Base-by-base conservation (phyloP, 768 basidiomycete genomes). In the Termitomyces sp. region DNA sequence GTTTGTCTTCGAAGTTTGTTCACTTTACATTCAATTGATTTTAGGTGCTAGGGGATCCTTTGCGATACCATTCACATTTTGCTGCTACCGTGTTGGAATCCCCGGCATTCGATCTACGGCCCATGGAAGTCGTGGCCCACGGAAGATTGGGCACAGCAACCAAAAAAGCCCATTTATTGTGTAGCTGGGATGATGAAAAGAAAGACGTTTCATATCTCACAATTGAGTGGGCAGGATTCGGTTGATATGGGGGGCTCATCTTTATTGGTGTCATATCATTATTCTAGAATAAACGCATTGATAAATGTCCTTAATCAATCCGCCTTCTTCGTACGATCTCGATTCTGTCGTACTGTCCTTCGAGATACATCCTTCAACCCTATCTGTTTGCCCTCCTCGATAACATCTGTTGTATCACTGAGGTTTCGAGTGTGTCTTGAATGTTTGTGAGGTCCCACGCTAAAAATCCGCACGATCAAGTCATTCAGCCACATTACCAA, bases 61-160 rank as follows among this genome's bases (percentile, higher is more conserved):
- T 98, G 52, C 83, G 97, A 26, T 99, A 96, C 69, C 97, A 99
- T 67, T 97, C 96, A 2, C 97, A 99, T 70, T 98, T 98, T 68
- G 86, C 87, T 22, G 90, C 90, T 22, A 86, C 90, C 5, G 90
- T 97, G 13, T 70, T 92, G 31, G 80, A 88, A 13, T 84, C 88
- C 7, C 82, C 83, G 2, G 61, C 69, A 47, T 66, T 83, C 13
- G 62, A 77, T 2, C 77, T 99, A 51, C 77, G 80, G 48, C 94
- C 97, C 5, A 91, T 96, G 85, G 94, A 98, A 70, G 83, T 99
- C 46, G 90, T 99, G 24, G 95, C 96, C 0, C 94, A 94, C 68
- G 97, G 97, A 18, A 81, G 97, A 34, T 73, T 99, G 34, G 97
- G 96, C 1, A 99, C 97, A 4, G 97, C 91, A 12, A 98, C 97